Percentiles rank a stretch among this genome's conserved stretches.
These are phyloP conservation scores for Paracorniculantispora psalliotae DNA, from an alignment of 2,329 filamentous ascomycete genomes.

Conservation along the genomic window DNA sequence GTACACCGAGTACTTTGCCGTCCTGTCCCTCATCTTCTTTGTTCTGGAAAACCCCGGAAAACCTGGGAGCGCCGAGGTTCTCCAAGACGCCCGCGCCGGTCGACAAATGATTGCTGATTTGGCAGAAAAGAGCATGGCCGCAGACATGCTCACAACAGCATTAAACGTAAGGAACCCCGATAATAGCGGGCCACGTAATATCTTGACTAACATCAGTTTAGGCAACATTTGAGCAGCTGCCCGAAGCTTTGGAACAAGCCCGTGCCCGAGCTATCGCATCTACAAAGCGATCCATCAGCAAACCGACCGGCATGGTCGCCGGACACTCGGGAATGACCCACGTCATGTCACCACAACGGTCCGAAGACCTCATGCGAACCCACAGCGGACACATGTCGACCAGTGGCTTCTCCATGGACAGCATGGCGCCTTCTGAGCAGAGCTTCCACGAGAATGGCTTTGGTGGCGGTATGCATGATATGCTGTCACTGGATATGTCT, in stretches of 20 bases:
- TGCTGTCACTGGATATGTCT: conserved; percentile 42
- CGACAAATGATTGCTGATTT: conserved; percentile 76
- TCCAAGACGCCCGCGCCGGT: conserved; percentile 80
- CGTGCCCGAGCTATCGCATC: conserved; percentile 29
- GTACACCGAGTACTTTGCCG: conserved; percentile 78
- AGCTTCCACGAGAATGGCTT: conserved; percentile 34
- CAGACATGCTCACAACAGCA: conserved; percentile 75
- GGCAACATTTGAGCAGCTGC: conserved; percentile 79
- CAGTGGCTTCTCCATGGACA: conserved; percentile 30
- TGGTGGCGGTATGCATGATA: conserved; percentile 35
- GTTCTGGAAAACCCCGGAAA: conserved; percentile 76
- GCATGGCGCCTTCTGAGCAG: conserved; percentile 25
- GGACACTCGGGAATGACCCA: conserved; percentile 26
- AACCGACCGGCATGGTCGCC: conserved; percentile 27
- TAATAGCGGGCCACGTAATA: too few relatives aligned
- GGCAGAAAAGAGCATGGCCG: conserved; percentile 79
- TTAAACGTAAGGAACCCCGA: conserved; percentile 73
- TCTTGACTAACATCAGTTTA: conserved; percentile 31
- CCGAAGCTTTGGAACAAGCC: conserved; percentile 60
- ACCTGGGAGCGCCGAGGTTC: conserved; percentile 67
- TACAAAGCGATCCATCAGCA: conserved; percentile 23
- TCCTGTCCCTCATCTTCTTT: conserved; percentile 74
- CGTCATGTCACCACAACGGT: conserved; percentile 29
- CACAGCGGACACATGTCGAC: conserved; percentile 24
- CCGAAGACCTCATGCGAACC: conserved; percentile 30